Base-by-base conservation (phyloP, 2,329 filamentous ascomycete genomes). In the Tolypocladium amazonense region DNA sequence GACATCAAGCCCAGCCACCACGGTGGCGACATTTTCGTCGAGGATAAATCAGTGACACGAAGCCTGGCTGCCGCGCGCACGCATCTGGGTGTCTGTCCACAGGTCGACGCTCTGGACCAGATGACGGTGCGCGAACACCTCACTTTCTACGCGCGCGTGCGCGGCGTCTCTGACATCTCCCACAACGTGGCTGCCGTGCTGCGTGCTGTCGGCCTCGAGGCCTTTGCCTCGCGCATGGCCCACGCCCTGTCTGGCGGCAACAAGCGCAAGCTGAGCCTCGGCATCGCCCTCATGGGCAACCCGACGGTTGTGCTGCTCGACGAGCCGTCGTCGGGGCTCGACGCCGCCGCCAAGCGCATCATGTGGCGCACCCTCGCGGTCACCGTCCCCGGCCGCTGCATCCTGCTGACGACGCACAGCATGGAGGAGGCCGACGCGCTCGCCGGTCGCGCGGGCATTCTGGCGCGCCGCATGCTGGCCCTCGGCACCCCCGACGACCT, bases 361-460 rank as follows among this genome's bases (percentile, higher is more conserved):
- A 96, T 97, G 89, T 97, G 93, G 93, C 85, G 85, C 60, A 96
- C 92, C 0, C 79, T 97, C 0, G 83, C 84, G 4, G 81, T 85
- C 1, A 86, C 92, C 4, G 86, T 88, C 0, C 82, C 85, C 0
- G 91, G 91, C 0, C 83, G 92, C n/a, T 89, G 88, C 0, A 84
- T 97, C 20, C 79, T 97, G 1, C 81, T 97, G 23, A 97, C 93
- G 0, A 97, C 93, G 0, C 93, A 97, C 72, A 90, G 85, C 56
- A 96, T 97, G 92, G 92, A 97, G 71, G 93, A 97, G 74, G 93
- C 92, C 0, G 91, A 96, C 68, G 92, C 92, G 0, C 79, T 97
- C 2, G 92, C 92, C 0, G 86, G 85, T 37, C 82, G 91, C 1
- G 91, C 89, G 0, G 93, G 91, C 15, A 96, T 97, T 65, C 85